Evolutionary conservation across 2,329 filamentous ascomycete species (phyloP).

Genomic region (Alternaria atra): DNA sequence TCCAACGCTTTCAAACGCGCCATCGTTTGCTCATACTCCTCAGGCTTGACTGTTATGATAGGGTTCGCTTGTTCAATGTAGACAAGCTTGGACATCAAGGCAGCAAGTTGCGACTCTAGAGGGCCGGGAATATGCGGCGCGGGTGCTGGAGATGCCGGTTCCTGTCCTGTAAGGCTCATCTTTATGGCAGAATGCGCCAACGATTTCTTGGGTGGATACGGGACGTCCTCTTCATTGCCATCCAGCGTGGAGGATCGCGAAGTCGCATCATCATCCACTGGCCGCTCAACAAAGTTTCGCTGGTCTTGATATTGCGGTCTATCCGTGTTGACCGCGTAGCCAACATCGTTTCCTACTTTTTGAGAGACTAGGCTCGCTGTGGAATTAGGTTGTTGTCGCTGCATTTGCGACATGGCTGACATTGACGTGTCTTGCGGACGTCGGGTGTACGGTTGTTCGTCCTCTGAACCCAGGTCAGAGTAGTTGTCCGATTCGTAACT

Average conservation of each 20-base stretch:
- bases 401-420: conserved; percentile 41
- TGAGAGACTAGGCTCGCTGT: conserved; percentile 35
- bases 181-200: conserved; percentile 29
- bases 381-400: conserved; percentile 26
- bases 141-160: conserved; percentile 27
- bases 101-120: conserved; percentile 48
- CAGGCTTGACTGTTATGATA: conserved; percentile 47
- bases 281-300: conserved; percentile 18
- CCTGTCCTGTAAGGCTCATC: conserved; percentile 21
- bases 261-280: conserved; percentile 42
- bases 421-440: conserved; percentile 27
- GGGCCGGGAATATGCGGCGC: conserved; percentile 45
- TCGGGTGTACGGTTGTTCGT: conserved; percentile 29
- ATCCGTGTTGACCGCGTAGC: conserved; percentile 19
- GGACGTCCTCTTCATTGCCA: conserved; percentile 42
- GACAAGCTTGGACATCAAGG: conserved; percentile 50
- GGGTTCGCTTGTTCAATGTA: conserved; percentile 48
- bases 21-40: conserved; percentile 48
- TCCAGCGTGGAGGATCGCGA: conserved; percentile 47
- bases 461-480: conserved; percentile 41
- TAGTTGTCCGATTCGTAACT: conserved; percentile 47
- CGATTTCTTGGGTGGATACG: conserved; percentile 42
- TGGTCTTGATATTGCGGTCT: conserved; percentile 23
- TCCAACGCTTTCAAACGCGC: conserved; percentile 46
- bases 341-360: conserved; percentile 32